A percentile compares a stretch with the other conserved stretches of the same genome.
Conservation (phyloP, 192 early-diverging fungal species). For the Backusella australiensis region DNA sequence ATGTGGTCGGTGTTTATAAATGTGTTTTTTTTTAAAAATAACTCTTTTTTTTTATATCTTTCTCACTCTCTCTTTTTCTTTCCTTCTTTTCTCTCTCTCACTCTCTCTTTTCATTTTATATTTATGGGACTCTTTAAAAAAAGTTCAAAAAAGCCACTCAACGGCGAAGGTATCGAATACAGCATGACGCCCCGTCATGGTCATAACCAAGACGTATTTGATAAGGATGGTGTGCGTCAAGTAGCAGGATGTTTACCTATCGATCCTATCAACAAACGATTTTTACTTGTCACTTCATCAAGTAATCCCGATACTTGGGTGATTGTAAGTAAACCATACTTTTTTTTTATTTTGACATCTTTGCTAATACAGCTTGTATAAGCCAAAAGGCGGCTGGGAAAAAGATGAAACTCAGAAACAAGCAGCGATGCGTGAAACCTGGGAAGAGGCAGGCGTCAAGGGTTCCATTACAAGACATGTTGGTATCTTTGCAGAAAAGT, state of each 20-base stretch:
- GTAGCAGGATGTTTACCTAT: constrained; percentile 57
- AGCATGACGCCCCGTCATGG: constrained; percentile 27
- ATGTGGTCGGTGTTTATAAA: background rate
- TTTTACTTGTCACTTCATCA: constrained; percentile 49
- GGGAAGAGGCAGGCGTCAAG: constrained; percentile 61
- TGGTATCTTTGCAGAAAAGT: constrained; percentile 46
- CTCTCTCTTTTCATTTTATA: background rate
- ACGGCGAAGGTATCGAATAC: constrained; percentile 17
- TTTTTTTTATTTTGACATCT: background rate
- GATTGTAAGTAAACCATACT: constrained; percentile 29
- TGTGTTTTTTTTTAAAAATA: background rate
- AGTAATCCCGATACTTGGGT: constrained; percentile 51
- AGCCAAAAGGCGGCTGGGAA: constrained; percentile 67
- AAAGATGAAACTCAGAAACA: constrained; percentile 55
- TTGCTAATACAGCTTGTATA: constrained; percentile 20
- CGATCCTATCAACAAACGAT: constrained; percentile 40
- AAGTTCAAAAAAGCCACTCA: background rate
- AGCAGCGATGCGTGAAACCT: constrained; percentile 59
- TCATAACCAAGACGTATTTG: constrained; percentile 14
- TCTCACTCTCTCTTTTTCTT: background rate
- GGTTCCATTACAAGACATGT: constrained; percentile 48
- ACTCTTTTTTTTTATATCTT: background rate
- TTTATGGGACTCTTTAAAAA: constrained; percentile 7
- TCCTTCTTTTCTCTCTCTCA: background rate
- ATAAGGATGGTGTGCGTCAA: constrained; percentile 31